These are phyloP conservation scores for Penicillium sp. DNA, from an alignment of 2,329 filamentous ascomycete genomes.

Conservation along the genomic window DNA sequence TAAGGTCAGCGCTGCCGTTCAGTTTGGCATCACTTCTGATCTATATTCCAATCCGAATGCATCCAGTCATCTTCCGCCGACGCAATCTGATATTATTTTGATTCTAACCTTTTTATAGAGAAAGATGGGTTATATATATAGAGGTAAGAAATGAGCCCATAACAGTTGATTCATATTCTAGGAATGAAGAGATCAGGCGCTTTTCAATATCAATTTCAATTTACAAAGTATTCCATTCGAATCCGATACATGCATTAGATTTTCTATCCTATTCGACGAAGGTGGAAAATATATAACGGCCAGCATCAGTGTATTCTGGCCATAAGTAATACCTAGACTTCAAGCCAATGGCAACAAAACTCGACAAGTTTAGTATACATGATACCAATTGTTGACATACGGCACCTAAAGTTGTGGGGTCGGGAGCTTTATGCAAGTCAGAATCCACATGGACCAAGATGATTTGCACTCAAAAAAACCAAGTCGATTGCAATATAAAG, in stretches of 20 bases:
- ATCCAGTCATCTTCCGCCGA: neutral
- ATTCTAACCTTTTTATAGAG: neutral
- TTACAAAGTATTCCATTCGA: too few relatives aligned
- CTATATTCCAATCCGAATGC: too few relatives aligned
- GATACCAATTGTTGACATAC: neutral
- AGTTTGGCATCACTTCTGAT: neutral
- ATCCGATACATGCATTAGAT: neutral
- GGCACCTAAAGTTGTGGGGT: neutral
- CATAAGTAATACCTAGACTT: neutral
- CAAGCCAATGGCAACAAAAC: neutral
- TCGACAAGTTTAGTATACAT: neutral
- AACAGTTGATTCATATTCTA: neutral
- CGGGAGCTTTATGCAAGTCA: slow-evolving; percentile 4
- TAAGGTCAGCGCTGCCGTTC: neutral
- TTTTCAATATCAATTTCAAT: neutral
- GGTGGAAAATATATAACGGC: neutral
- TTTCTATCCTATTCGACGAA: neutral
- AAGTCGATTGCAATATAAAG: neutral
- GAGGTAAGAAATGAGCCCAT: neutral
- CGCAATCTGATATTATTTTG: neutral
- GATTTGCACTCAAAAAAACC: neutral
- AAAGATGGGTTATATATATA: neutral
- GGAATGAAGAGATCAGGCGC: neutral
- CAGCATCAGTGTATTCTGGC: neutral
- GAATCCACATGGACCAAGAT: slow-evolving; percentile 1